Evolutionary conservation across 2,329 filamentous ascomycete species (phyloP).

Genomic region (Fusarium lyarnte): DNA sequence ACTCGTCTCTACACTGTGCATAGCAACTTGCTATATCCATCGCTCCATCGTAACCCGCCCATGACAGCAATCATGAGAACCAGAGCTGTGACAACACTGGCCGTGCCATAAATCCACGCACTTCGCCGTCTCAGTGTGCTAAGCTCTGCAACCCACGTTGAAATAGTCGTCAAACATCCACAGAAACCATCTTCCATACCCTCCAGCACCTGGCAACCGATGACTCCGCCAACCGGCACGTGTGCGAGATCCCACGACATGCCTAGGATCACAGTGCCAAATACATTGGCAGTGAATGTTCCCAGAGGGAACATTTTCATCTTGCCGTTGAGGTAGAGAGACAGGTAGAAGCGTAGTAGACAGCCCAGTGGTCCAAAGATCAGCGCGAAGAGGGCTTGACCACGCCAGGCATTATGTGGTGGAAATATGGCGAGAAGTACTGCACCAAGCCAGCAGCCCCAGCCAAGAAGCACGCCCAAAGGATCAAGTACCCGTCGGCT

Average conservation of each 20-base stretch:
- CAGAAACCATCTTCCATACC: constrained; percentile 75
- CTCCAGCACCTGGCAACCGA: constrained; percentile 75
- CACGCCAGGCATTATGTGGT: constrained; percentile 79
- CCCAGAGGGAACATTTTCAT: constrained; percentile 79
- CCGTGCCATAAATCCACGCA: constrained; percentile 73
- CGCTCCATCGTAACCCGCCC: constrained; percentile 78
- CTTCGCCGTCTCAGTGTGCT: constrained; percentile 61
- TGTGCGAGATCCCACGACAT: constrained; percentile 85
- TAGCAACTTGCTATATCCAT: constrained; percentile 57
- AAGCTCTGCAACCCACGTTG: constrained; percentile 73
- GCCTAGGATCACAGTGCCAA: constrained; percentile 78
- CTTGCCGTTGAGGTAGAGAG: constrained; percentile 74
- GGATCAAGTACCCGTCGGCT: constrained; percentile 72
- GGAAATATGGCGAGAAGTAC: constrained; percentile 77
- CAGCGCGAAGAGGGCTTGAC: constrained; percentile 76
- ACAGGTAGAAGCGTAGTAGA: constrained; percentile 77
- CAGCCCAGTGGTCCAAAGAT: constrained; percentile 87
- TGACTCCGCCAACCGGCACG: constrained; percentile 61
- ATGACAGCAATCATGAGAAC: constrained; percentile 74
- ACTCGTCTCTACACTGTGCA: constrained; percentile 21
- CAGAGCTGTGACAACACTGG: constrained; percentile 69
- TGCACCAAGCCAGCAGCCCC: constrained; percentile 81
- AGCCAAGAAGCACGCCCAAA: constrained; percentile 70
- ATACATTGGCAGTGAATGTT: constrained; percentile 83
- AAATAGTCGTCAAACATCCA: constrained; percentile 72